Evolutionary conservation across 768 basidiomycete genomes (phyloP).

Genomic region (Rhodocollybia butyracea): DNA sequence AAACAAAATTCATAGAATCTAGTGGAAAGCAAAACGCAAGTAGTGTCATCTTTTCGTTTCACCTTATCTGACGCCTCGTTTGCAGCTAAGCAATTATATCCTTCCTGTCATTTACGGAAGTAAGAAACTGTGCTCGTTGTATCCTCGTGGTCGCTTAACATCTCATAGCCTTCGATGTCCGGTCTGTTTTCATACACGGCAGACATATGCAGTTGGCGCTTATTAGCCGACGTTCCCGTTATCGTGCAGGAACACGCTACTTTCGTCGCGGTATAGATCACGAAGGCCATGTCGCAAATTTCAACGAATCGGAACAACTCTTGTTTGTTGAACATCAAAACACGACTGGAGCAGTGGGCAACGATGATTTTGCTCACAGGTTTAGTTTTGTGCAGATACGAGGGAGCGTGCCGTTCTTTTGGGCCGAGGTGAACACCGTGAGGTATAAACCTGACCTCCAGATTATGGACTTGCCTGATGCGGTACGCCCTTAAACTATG

Average conservation of each 20-base stretch:
- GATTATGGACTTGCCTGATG: slow-evolving; percentile 89
- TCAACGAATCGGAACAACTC: slow-evolving; percentile 97
- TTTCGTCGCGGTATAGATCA: slow-evolving; percentile 92
- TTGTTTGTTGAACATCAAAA: slow-evolving; percentile 66
- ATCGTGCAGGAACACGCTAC: slow-evolving; percentile 95
- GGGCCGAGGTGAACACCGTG: slow-evolving; percentile 95
- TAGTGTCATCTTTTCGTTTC: slow-evolving; percentile 1
- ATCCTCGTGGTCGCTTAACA: slow-evolving; percentile 7
- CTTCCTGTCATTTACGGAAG: slow-evolving; percentile 94
- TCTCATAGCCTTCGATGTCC: slow-evolving; percentile 77
- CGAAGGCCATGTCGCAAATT: slow-evolving; percentile 91
- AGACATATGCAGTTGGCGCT: slow-evolving; percentile 80
- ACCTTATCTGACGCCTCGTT: slow-evolving; percentile 11
- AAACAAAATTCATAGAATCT: slow-evolving; percentile 35
- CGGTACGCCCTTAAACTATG: slow-evolving; percentile 47
- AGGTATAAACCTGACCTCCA: slow-evolving; percentile 96
- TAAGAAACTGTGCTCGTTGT: slow-evolving; percentile 38
- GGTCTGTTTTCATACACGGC: slow-evolving; percentile 70
- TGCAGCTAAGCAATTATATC: slow-evolving; percentile 82
- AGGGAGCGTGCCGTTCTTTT: slow-evolving; percentile 92
- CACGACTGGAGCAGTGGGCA: slow-evolving; percentile 34
- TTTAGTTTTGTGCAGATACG: slow-evolving; percentile 91
- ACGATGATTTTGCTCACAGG: slow-evolving; percentile 52
- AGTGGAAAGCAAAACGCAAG: slow-evolving; percentile 63
- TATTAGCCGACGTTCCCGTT: slow-evolving; percentile 90